Evolutionary conservation across 805 yeast species (phyloP).

Genomic region (Saturnispora bothae): DNA sequence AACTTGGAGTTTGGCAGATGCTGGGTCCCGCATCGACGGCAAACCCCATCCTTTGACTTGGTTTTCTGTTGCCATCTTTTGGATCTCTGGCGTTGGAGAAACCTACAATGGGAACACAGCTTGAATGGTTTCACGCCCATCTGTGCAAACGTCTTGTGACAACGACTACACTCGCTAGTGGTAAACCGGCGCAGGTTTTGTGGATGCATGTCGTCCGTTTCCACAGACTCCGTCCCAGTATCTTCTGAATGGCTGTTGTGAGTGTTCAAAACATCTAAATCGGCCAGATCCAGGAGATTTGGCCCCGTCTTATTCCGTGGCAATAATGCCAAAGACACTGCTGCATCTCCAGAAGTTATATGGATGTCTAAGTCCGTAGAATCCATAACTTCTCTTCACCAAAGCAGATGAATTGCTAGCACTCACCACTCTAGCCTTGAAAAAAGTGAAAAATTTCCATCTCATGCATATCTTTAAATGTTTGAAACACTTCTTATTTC

Average conservation of each 20-base stretch:
- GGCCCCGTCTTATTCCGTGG: background rate
- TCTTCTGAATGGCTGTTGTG: no score
- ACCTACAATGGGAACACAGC: conserved; percentile 56
- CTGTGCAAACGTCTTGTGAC: conserved; percentile 50
- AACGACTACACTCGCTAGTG: conserved; percentile 36
- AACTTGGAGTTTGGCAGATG: conserved; percentile 32
- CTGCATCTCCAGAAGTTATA: no score
- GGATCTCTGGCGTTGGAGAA: conserved; percentile 50
- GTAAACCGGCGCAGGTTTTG: conserved; percentile 11
- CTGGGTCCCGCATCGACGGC: conserved; percentile 54
- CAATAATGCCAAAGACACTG: background rate
- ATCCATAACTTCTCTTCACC: no score
- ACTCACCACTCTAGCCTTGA: no score
- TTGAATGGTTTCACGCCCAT: conserved; percentile 37
- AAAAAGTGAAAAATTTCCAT: background rate
- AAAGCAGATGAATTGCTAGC: no score
- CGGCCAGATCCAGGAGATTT: background rate
- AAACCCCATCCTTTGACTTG: conserved; percentile 48
- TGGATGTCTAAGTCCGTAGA: no score
- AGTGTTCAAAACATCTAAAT: no score
- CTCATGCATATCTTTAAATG: background rate
- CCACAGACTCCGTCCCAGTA: no score
- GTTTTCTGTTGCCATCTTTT: conserved; percentile 57
- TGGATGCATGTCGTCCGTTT: conserved; percentile 13
- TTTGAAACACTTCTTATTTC: no score